Evolutionary conservation across 75 land plant genomes (phyloP).

Genomic region (Isoetes taiwanensis): DNA sequence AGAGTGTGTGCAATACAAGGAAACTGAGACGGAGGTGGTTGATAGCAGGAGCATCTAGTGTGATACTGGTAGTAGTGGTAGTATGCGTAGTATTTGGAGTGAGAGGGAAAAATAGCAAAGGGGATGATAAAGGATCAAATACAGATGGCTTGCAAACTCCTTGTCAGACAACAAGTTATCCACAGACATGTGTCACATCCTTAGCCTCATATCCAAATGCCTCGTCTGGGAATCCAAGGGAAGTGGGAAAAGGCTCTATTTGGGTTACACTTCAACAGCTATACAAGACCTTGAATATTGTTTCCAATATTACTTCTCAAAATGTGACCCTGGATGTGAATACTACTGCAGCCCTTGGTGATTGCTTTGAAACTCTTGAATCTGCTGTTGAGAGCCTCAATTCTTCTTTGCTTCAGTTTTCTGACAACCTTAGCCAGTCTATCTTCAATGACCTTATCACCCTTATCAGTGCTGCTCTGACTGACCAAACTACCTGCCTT

Average conservation of each 20-base stretch:
- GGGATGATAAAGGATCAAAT: background rate
- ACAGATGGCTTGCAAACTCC: background rate
- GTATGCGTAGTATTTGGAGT: background rate
- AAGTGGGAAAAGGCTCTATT: background rate
- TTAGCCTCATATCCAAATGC: background rate
- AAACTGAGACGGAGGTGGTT: background rate
- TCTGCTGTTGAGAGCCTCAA: background rate
- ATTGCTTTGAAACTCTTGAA: background rate
- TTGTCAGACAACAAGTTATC: background rate
- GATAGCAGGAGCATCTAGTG: background rate
- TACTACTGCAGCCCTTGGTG: background rate
- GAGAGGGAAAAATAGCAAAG: background rate
- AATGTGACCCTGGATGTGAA: too few species aligned
- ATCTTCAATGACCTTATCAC: background rate
- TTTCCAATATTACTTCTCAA: background rate
- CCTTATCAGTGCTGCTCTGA: background rate
- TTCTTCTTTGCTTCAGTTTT: too few species aligned
- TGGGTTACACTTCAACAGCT: background rate
- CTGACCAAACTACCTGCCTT: background rate
- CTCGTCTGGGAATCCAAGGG: background rate
- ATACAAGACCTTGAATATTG: background rate
- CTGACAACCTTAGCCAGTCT: too few species aligned
- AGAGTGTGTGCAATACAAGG: background rate
- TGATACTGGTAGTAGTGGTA: background rate
- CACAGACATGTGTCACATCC: slow-evolving; percentile 1